These are phyloP conservation scores for Margaritispora aquatica DNA, from an alignment of 495 filamentous ascomycete genomes.

Conservation along the genomic window DNA sequence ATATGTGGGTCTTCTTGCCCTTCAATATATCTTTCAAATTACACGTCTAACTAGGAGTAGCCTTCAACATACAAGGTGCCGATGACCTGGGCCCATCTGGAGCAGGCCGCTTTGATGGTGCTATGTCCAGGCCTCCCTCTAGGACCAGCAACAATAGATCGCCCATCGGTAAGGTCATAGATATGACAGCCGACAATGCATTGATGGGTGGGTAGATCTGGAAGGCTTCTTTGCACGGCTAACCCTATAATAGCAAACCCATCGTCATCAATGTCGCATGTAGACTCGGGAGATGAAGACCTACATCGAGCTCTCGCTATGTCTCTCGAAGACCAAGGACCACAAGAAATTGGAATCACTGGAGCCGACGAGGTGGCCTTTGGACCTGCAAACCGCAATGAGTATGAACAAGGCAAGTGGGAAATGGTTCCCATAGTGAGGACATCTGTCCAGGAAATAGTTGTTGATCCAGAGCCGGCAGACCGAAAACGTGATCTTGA, in stretches of 20 bases:
- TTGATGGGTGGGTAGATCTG: conserved; percentile 25
- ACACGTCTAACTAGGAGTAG: conserved; percentile 31
- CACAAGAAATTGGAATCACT: conserved; percentile 39
- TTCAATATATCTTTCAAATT: neutral
- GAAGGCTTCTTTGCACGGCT: conserved; percentile 10
- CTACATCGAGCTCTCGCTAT: conserved; percentile 39
- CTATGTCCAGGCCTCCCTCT: conserved; percentile 67
- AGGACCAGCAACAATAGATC: conserved; percentile 49
- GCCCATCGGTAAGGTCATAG: conserved; percentile 35
- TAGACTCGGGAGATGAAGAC: conserved; percentile 51
- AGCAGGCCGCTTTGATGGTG: conserved; percentile 32
- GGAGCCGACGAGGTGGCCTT: conserved; percentile 42
- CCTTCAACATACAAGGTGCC: conserved; percentile 50
- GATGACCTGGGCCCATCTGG: conserved; percentile 38
- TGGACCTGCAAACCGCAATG: conserved; percentile 61
- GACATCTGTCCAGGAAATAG: conserved; percentile 48
- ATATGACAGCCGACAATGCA: conserved; percentile 27
- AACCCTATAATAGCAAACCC: conserved; percentile 31
- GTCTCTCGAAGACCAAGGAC: conserved; percentile 30
- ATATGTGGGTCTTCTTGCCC: conserved; percentile 24
- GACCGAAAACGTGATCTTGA: conserved; percentile 52
- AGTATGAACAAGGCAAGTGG: conserved; percentile 72
- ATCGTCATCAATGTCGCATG: conserved; percentile 37
- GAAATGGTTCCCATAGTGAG: conserved; percentile 57
- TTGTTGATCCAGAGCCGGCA: conserved; percentile 52